Evolutionary conservation across 208 protist genomes (phyloP).

Genomic region (Naegleria fowleri): DNA sequence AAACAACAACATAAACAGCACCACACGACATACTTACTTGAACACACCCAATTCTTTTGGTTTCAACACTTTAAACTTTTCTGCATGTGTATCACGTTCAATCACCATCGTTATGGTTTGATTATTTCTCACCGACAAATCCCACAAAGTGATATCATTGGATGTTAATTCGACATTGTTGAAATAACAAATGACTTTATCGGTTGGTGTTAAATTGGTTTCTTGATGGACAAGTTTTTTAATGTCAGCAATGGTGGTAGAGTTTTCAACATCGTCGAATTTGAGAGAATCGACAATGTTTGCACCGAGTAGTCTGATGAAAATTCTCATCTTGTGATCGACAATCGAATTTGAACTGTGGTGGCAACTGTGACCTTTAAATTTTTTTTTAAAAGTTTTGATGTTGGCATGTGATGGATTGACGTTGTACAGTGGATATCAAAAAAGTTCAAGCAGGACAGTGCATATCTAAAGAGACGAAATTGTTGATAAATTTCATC

Average conservation of each 20-base stretch:
- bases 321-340: background rate
- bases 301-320: background rate
- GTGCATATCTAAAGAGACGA: no score
- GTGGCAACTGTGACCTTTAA: no score
- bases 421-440: no score
- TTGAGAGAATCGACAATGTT: background rate
- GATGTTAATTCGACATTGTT: background rate
- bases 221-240: background rate
- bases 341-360: no score
- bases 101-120: background rate
- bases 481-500: no score
- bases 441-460: no score
- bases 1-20: no score
- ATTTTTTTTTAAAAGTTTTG: no score
- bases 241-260: background rate
- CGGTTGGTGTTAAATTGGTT: background rate
- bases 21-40: background rate
- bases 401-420: no score
- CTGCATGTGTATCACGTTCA: background rate
- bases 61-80: background rate
- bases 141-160: background rate
- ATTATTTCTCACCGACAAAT: background rate
- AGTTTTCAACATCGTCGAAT: background rate
- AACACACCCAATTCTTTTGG: background rate
- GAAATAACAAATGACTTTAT: background rate